These are phyloP conservation scores for Ophiostoma triangulosporum DNA, from an alignment of 2,329 filamentous ascomycete genomes.

Conservation along the genomic window DNA sequence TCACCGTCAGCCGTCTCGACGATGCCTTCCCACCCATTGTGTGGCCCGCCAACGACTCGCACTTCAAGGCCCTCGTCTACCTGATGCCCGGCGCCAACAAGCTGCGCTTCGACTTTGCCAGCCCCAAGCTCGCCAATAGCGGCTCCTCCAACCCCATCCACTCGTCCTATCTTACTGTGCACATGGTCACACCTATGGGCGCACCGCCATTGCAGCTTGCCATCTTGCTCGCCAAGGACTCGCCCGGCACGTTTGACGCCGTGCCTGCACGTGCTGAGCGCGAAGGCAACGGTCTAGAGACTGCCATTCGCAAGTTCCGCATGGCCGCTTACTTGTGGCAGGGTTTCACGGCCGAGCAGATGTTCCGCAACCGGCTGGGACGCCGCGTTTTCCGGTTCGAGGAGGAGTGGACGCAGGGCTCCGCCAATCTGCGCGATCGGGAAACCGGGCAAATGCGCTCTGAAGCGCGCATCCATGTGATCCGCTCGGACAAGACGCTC, in stretches of 20 bases:
- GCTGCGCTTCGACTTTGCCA: slow-evolving; percentile 76
- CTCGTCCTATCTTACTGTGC: slow-evolving; percentile 66
- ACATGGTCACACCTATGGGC: slow-evolving; percentile 69
- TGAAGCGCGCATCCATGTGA: slow-evolving; percentile 78
- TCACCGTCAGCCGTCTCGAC: slow-evolving; percentile 71
- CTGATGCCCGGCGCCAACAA: slow-evolving; percentile 85
- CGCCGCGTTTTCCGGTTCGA: slow-evolving; percentile 81
- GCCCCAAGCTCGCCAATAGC: slow-evolving; percentile 62
- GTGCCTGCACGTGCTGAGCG: slow-evolving; percentile 59
- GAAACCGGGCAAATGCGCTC: slow-evolving; percentile 65
- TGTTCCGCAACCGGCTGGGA: slow-evolving; percentile 79
- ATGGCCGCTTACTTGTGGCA: slow-evolving; percentile 97
- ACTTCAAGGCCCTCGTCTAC: slow-evolving; percentile 85
- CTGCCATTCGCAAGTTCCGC: slow-evolving; percentile 76
- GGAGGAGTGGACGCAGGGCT: slow-evolving; percentile 84
- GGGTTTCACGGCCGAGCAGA: slow-evolving; percentile 91
- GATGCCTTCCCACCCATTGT: slow-evolving; percentile 68
- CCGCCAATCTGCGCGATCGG: slow-evolving; percentile 61
- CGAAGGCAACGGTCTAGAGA: slow-evolving; percentile 71
- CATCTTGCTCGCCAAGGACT: slow-evolving; percentile 79
- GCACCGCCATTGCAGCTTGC: slow-evolving; percentile 79
- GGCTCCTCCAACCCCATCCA: slow-evolving; percentile 57
- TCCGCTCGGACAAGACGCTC: slow-evolving; percentile 71
- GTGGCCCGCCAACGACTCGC: slow-evolving; percentile 80
- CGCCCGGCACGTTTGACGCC: slow-evolving; percentile 71